Conservation (phyloP, 257 asterid species). For the Mentha longifolia region DNA sequence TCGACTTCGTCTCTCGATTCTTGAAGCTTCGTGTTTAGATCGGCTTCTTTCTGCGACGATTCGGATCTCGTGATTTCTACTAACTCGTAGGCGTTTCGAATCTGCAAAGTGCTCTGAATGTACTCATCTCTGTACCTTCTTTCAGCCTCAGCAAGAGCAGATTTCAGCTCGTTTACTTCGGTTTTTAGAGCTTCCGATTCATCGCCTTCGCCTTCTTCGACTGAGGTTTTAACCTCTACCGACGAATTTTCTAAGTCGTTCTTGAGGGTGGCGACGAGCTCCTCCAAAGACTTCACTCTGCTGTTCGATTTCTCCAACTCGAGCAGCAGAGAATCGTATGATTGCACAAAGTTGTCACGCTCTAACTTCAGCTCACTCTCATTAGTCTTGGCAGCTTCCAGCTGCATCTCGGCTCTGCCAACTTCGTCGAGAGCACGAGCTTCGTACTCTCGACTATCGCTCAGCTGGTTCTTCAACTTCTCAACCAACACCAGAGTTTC, state of each 20-base stretch:
- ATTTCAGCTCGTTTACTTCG: conserved; percentile 55
- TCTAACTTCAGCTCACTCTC: conserved; percentile 52
- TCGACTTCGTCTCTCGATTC: conserved; percentile 51
- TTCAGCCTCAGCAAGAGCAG: conserved; percentile 67
- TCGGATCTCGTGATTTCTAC: conserved; percentile 61
- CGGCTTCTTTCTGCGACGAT: conserved; percentile 52
- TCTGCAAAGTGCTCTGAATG: conserved; percentile 67
- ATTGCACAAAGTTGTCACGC: conserved; percentile 43
- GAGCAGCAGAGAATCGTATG: conserved; percentile 45
- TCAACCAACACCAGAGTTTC: conserved; percentile 61
- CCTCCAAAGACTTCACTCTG: conserved; percentile 60
- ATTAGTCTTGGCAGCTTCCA: conserved; percentile 50
- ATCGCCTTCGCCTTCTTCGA: conserved; percentile 22
- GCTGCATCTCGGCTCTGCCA: conserved; percentile 51
- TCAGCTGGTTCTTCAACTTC: conserved; percentile 58
- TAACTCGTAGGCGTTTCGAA: conserved; percentile 62
- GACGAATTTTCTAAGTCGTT: conserved; percentile 36
- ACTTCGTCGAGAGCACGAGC: conserved; percentile 58
- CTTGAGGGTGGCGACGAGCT: conserved; percentile 51
- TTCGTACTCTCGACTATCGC: conserved; percentile 61
- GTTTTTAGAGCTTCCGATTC: conserved; percentile 37
- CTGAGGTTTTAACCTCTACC: conserved; percentile 25
- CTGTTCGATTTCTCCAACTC: conserved; percentile 69
- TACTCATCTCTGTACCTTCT: conserved; percentile 70
- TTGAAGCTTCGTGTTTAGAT: conserved; percentile 50